phyloP scores from a whole-genome alignment of 208 protist genomes.

The Leishmania braziliensis region DNA sequence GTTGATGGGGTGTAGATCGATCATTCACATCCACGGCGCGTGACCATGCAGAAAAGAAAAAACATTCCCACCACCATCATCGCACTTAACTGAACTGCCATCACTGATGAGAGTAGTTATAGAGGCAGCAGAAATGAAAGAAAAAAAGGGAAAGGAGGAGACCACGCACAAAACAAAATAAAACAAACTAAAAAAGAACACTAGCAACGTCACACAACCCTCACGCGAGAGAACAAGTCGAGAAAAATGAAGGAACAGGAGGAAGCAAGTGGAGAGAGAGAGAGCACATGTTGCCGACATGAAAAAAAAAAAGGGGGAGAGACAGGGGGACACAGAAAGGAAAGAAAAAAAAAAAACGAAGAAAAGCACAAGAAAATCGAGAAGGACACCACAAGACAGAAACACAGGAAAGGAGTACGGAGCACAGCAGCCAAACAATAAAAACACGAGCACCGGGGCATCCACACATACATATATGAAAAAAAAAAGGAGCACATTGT shows the following conservation, averaged over 20 bases:
- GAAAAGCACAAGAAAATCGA: neutral
- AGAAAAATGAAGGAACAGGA: neutral
- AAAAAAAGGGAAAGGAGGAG: neutral
- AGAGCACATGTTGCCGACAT: no score
- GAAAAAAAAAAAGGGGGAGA: no score
- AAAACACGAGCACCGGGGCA: neutral
- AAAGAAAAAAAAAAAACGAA: neutral
- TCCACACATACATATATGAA: neutral
- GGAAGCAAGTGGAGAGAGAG: neutral
- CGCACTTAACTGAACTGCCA: neutral
- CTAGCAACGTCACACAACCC: neutral
- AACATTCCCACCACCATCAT: neutral
- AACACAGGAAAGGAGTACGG: neutral
- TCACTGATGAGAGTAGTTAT: neutral
- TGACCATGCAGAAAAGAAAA: neutral
- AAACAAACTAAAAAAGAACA: slow-evolving; percentile 1
- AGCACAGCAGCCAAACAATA: neutral
- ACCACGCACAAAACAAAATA: neutral
- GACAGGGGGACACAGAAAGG: no score
- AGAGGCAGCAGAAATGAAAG: neutral
- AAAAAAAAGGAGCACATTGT: neutral
- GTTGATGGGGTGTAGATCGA: neutral
- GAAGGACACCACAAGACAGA: neutral
- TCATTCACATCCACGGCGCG: neutral
- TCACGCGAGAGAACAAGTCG: slow-evolving; percentile 6